A percentile compares a stretch with the other conserved stretches of the same genome.
These are phyloP conservation scores for Citrullus colocynthis DNA, from an alignment of 306 rosid genomes.

Conservation along the genomic window DNA sequence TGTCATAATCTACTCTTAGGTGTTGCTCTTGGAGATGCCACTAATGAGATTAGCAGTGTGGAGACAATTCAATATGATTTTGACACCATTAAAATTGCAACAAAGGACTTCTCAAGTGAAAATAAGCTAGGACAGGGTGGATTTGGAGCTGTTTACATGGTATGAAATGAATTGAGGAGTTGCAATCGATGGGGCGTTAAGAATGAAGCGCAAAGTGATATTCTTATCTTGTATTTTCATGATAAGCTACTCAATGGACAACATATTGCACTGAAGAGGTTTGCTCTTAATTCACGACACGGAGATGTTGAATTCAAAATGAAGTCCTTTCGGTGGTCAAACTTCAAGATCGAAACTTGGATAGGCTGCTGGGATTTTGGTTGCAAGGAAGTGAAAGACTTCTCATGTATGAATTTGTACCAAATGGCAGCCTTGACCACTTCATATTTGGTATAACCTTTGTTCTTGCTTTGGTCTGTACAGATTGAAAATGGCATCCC, in stretches of 20 bases:
- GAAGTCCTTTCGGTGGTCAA: not conserved
- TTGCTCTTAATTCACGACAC: not conserved
- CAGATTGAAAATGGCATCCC: not conserved
- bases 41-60: not conserved
- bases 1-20: not conserved
- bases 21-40: not conserved
- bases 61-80: not conserved
- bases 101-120: not conserved
- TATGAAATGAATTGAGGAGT: not conserved
- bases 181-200: not conserved
- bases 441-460: not conserved
- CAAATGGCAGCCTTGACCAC: not conserved
- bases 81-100: not conserved
- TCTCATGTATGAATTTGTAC: not conserved
- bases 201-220: not conserved
- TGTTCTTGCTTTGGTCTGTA: no score
- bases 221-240: not conserved
- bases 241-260: conserved; percentile 11
- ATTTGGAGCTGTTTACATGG: not conserved
- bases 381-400: not conserved
- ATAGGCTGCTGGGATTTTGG: not conserved
- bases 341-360: not conserved
- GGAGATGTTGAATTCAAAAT: not conserved
- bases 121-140: not conserved
- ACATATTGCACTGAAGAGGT: not conserved